A percentile compares a stretch with the other conserved stretches of the same genome.
phyloP scores from a whole-genome alignment of 2,329 filamentous ascomycete genomes.

The Phialophora tarda region DNA sequence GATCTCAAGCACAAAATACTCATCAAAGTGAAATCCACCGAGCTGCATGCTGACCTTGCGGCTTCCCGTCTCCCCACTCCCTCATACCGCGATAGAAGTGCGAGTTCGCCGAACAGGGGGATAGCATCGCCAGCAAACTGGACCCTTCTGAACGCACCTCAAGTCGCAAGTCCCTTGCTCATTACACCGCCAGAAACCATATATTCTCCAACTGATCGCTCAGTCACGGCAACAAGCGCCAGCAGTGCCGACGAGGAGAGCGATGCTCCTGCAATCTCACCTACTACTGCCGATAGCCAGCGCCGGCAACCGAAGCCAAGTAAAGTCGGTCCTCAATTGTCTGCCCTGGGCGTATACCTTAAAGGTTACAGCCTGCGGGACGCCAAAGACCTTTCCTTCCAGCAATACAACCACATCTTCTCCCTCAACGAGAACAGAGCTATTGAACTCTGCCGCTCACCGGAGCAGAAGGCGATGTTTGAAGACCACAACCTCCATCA shows the following conservation, averaged over 20 bases:
- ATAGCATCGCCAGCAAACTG: conserved; percentile 43
- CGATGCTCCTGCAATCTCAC: conserved; percentile 60
- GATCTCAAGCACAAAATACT: conserved; percentile 82
- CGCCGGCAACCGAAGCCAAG: conserved; percentile 69
- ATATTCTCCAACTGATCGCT: conserved; percentile 59
- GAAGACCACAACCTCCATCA: conserved; percentile 90
- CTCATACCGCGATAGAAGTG: conserved; percentile 64
- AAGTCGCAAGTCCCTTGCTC: conserved; percentile 49
- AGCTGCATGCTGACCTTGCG: conserved; percentile 58
- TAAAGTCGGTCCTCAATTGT: conserved; percentile 84
- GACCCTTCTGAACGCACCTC: conserved; percentile 58
- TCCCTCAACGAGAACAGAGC: conserved; percentile 93
- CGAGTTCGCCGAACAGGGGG: conserved; percentile 71
- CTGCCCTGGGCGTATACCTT: conserved; percentile 81
- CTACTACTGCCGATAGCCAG: conserved; percentile 63
- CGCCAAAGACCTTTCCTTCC: conserved; percentile 78
- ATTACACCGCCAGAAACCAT: conserved; percentile 56
- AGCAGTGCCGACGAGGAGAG: conserved; percentile 76
- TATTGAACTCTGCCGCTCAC: conserved; percentile 75
- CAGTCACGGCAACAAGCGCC: conserved; percentile 59
- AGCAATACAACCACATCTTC: conserved; percentile 90
- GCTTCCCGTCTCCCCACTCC: conserved; percentile 50
- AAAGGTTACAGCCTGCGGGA: conserved; percentile 81
- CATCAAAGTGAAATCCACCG: conserved; percentile 90
- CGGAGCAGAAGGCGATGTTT: conserved; percentile 76